phyloP scores from a whole-genome alignment of 148 eudicot species.

The Linanthus parryae region DNA sequence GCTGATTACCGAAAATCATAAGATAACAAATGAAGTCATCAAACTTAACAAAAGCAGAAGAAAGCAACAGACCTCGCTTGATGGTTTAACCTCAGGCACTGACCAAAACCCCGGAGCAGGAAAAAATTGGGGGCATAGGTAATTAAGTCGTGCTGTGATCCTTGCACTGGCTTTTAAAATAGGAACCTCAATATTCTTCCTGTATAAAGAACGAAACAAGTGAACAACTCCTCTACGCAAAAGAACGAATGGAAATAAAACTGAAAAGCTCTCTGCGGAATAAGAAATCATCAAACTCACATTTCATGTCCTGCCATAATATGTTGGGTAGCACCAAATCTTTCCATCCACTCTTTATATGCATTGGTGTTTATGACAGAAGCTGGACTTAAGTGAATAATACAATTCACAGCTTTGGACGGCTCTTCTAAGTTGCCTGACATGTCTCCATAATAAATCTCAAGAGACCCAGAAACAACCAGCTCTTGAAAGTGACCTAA shows the following conservation, averaged over 20 bases:
- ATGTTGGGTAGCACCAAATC: conserved; percentile 68
- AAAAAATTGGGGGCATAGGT: conserved; percentile 80
- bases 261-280: neutral
- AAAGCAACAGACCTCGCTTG: conserved; percentile 41
- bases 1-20: conserved; percentile 5
- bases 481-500: conserved; percentile 53
- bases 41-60: neutral
- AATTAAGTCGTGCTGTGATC: conserved; percentile 80
- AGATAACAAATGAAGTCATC: conserved; percentile 3
- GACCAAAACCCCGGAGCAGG: conserved; percentile 91
- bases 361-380: conserved; percentile 37
- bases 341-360: conserved; percentile 77
- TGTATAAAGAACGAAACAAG: conserved; percentile 22
- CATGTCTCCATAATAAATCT: conserved; percentile 35
- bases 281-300: conserved; percentile 46
- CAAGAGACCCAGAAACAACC: conserved; percentile 45
- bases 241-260: conserved; percentile 1
- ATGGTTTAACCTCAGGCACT: conserved; percentile 17
- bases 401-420: conserved; percentile 57
- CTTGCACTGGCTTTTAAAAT: conserved; percentile 81
- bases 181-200: conserved; percentile 78
- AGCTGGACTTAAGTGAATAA: conserved; percentile 78
- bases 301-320: conserved; percentile 92
- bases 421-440: conserved; percentile 32
- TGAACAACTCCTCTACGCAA: neutral